phyloP scores from a whole-genome alignment of 305 asterid species.

The Plantago rigida region DNA sequence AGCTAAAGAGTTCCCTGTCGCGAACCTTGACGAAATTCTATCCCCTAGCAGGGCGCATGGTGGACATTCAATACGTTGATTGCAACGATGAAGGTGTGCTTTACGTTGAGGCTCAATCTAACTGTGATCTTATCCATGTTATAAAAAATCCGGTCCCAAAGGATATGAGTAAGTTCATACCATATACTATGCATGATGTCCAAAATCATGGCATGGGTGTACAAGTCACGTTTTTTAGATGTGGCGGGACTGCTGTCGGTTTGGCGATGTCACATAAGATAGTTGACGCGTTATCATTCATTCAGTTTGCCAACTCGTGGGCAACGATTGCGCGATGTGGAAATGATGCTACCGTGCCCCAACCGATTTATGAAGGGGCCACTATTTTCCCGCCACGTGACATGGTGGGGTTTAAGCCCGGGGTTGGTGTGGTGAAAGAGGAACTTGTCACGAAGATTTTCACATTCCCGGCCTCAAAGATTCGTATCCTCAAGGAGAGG shows the following conservation, averaged over 20 bases:
- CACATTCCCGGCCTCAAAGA: slow-evolving; percentile 27
- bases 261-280: slow-evolving; percentile 32
- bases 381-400: slow-evolving; percentile 32
- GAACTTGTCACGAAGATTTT: slow-evolving; percentile 27
- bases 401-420: slow-evolving; percentile 19
- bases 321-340: slow-evolving; percentile 24
- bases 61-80: slow-evolving; percentile 25
- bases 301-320: slow-evolving; percentile 35
- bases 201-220: slow-evolving; percentile 26
- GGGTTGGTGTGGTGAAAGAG: slow-evolving; percentile 23
- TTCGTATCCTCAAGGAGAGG: slow-evolving; percentile 23
- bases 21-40: slow-evolving; percentile 23
- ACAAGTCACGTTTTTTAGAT: slow-evolving; percentile 27
- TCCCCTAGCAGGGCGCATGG: slow-evolving; percentile 36
- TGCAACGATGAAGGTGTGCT: slow-evolving; percentile 37
- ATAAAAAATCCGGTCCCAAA: slow-evolving; percentile 19
- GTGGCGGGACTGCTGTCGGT: slow-evolving; percentile 33
- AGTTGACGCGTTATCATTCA: slow-evolving; percentile 33
- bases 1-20: slow-evolving; percentile 30
- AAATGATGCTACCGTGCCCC: neutral
- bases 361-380: slow-evolving; percentile 25
- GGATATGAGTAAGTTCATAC: slow-evolving; percentile 26
- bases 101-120: slow-evolving; percentile 25
- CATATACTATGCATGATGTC: slow-evolving; percentile 22
- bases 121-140: slow-evolving; percentile 17